phyloP scores from a whole-genome alignment of 2,329 filamentous ascomycete genomes.

The Trichoderma asperellum region DNA sequence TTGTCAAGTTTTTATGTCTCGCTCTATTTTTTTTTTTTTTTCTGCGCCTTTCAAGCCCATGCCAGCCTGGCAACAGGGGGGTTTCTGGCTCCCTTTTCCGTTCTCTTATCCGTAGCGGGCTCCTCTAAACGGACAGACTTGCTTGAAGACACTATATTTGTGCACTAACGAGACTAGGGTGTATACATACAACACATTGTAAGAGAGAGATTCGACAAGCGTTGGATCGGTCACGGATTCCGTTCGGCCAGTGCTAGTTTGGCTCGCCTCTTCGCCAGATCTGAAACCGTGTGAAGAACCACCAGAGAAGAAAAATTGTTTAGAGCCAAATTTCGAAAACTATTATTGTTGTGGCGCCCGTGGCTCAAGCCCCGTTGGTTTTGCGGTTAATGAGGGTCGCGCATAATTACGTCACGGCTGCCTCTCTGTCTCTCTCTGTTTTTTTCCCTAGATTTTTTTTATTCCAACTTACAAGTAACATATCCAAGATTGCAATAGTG shows the following conservation, averaged over 20 bases:
- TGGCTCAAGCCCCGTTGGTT: constrained; percentile 17
- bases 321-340: constrained; percentile 3
- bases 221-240: background rate
- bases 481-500: background rate
- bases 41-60: background rate
- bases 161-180: background rate
- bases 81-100: background rate
- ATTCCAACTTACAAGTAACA: background rate
- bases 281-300: constrained; percentile 9
- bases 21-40: background rate
- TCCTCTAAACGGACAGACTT: background rate
- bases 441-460: background rate
- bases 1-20: background rate
- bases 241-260: constrained; percentile 7
- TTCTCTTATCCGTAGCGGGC: background rate
- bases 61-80: constrained; percentile 12
- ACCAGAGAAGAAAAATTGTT: background rate
- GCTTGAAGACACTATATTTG: background rate
- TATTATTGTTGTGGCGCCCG: background rate
- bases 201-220: background rate
- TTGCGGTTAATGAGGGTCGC: constrained; percentile 21
- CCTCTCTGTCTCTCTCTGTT: background rate
- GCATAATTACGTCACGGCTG: constrained; percentile 20
- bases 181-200: background rate
- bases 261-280: background rate